phyloP scores from a whole-genome alignment of 108 stramenopile genomes.

The Skeletonema marinoi region DNA sequence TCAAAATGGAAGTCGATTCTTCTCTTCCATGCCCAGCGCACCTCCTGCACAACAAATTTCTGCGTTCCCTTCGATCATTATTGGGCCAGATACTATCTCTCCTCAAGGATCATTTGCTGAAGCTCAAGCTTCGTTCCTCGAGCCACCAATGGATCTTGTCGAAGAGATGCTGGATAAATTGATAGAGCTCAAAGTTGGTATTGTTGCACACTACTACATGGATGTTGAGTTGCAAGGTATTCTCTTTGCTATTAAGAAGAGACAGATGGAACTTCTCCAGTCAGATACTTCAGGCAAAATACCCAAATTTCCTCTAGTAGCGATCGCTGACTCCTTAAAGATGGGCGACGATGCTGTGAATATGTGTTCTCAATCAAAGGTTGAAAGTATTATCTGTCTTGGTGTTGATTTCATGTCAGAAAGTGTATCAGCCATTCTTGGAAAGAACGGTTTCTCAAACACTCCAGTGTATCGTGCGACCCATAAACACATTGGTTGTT shows the following conservation, averaged over 20 bases:
- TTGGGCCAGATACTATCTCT: slow-evolving; percentile 58
- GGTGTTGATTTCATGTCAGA: slow-evolving; percentile 98
- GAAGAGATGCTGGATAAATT: slow-evolving; percentile 56
- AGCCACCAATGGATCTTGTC: slow-evolving; percentile 76
- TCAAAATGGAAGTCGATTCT: neutral
- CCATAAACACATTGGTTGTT: slow-evolving; percentile 80
- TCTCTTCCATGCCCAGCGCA: slow-evolving; percentile 9
- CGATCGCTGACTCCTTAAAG: slow-evolving; percentile 91
- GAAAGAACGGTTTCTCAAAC: slow-evolving; percentile 67
- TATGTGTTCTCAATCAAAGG: slow-evolving; percentile 72
- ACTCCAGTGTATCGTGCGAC: slow-evolving; percentile 90
- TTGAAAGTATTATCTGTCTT: slow-evolving; percentile 73
- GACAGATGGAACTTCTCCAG: slow-evolving; percentile 22
- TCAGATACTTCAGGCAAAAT: slow-evolving; percentile 1
- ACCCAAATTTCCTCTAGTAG: slow-evolving; percentile 56
- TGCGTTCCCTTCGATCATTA: slow-evolving; percentile 75
- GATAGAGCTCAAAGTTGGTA: slow-evolving; percentile 72
- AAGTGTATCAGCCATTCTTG: slow-evolving; percentile 83
- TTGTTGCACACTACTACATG: slow-evolving; percentile 98
- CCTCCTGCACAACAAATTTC: slow-evolving; percentile 36
- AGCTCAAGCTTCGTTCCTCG: slow-evolving; percentile 84
- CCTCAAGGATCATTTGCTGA: slow-evolving; percentile 87
- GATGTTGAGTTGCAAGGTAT: slow-evolving; percentile 95
- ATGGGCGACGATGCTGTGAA: slow-evolving; percentile 94
- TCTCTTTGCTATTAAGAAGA: slow-evolving; percentile 64